Evolutionary conservation across 2,329 filamentous ascomycete genomes (phyloP), one percentile per base, ranked within the genome.

Genomic region (Colletotrichum sp.): DNA sequence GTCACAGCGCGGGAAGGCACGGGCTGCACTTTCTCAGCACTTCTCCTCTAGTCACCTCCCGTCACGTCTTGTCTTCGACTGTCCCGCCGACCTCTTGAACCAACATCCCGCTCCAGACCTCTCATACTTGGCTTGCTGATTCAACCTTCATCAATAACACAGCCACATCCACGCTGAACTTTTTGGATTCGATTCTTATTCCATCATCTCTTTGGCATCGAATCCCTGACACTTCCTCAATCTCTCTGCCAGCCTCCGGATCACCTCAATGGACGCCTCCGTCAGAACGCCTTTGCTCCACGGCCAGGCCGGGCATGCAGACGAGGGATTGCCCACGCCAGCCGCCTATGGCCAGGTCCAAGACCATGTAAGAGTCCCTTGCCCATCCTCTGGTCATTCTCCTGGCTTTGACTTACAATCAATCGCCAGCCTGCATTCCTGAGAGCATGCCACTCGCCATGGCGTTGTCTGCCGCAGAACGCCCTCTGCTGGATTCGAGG

Each of bases 381-480:
- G 18, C 26, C 24, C 15, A 3, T 69, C 9, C 9, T 5, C 16
- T 24, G 32, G 8, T 13, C 55, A 28, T 44, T 26, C 15, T 24
- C 32, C 8, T 49, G 16, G 15, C 13, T 18, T 62, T 26, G 62
- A 21, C 76, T 81, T 71, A 81, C 71, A 59, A 12, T 7, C n/a
- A 9, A 12, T 30, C 1, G 18, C 55, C 62, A 90, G 89, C 87
- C 89, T 32, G 87, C 89, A 16, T 90, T 89, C 72, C 84, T 90
- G 16, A 87, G 88, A 79, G 88, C 85, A 63, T 88, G 87, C 55
- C 89, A 90, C 77, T 90, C 89, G 2, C 87, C 89, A 24, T 90
- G 89, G 88, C 79, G 82, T 8, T 84, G 79, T 68, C 85, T 90
- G 64, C 85, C 85, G 30, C 89, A 90, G 76, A 86, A 86, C 62